A percentile compares a stretch with the other conserved stretches of the same genome.
Evolutionary conservation across 1,284 basidiomycete genomes (phyloP).

Genomic region (Thelephora terrestris): DNA sequence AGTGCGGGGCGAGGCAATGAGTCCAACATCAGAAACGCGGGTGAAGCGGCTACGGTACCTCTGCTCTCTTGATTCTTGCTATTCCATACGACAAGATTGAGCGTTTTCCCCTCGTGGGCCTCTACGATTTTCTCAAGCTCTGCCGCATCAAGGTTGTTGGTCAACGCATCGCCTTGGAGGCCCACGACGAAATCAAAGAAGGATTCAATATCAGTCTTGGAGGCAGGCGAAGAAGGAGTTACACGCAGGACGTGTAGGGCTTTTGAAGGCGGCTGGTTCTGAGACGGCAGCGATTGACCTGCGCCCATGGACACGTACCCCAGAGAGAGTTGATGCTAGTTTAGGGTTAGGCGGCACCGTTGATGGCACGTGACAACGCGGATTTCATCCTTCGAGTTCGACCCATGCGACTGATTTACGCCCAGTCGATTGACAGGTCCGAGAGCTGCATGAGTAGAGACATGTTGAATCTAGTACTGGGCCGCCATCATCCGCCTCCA

Average conservation of each 20-base stretch:
- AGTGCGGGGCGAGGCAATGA: not conserved
- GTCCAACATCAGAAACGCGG: conserved; percentile 2
- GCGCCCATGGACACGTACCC: conserved; percentile 48
- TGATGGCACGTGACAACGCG: too few species aligned
- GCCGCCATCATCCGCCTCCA: too few species aligned
- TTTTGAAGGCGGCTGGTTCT: conserved; percentile 43
- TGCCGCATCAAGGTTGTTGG: conserved; percentile 55
- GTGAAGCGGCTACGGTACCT: conserved; percentile 40
- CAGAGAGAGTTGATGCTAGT: not conserved
- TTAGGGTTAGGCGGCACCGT: too few species aligned
- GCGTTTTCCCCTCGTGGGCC: conserved; percentile 69
- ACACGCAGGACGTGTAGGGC: conserved; percentile 83
- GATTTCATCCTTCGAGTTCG: too few species aligned
- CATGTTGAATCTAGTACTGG: too few species aligned
- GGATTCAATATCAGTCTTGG: conserved; percentile 80
- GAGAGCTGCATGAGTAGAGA: too few species aligned
- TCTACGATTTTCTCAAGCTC: conserved; percentile 79
- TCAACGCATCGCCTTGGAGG: conserved; percentile 60
- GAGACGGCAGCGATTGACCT: conserved; percentile 53
- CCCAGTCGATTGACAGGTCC: too few species aligned
- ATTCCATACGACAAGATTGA: conserved; percentile 85
- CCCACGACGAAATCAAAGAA: conserved; percentile 98
- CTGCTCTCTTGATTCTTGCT: conserved; percentile 78
- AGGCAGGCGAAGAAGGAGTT: conserved; percentile 79
- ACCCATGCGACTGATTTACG: too few species aligned